A percentile compares a stretch with the other conserved stretches of the same genome.
Evolutionary conservation across 768 basidiomycete species (phyloP).

Genomic region (Russula virescens): DNA sequence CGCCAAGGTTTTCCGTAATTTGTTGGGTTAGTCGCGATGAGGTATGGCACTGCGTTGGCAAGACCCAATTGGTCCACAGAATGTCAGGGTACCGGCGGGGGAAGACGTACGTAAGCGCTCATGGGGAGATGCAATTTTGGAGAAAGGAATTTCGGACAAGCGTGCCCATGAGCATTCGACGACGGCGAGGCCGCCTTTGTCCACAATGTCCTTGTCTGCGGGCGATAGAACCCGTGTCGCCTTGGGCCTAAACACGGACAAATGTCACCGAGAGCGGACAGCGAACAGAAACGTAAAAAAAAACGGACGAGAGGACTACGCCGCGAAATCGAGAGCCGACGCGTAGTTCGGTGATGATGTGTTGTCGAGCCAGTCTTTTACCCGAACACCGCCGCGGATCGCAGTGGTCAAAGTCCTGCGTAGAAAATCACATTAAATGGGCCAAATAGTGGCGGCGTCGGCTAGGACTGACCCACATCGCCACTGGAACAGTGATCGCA

Average conservation of each 20-base stretch:
- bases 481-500: conserved; percentile 60
- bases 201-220: conserved; percentile 75
- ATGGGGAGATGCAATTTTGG: conserved; percentile 88
- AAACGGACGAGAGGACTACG: conserved; percentile 83
- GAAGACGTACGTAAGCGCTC: conserved; percentile 74
- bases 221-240: conserved; percentile 75
- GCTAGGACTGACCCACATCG: conserved; percentile 82
- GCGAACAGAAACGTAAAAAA: background rate
- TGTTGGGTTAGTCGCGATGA: conserved; percentile 92
- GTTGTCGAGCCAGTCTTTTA: conserved; percentile 83
- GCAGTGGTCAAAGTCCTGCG: conserved; percentile 94
- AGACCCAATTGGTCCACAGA: background rate
- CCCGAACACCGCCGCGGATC: conserved; percentile 86
- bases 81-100: background rate
- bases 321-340: conserved; percentile 87
- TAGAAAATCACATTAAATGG: background rate
- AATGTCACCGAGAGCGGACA: background rate
- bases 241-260: conserved; percentile 56
- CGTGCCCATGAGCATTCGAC: conserved; percentile 99
- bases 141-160: conserved; percentile 89
- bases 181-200: conserved; percentile 79
- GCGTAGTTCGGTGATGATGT: conserved; percentile 75
- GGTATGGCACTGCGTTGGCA: conserved; percentile 71
- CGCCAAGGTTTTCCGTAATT: conserved; percentile 98
- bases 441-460: background rate